phyloP scores from a whole-genome alignment of 1,284 basidiomycete genomes.

The Naganishia liquefaciens region DNA sequence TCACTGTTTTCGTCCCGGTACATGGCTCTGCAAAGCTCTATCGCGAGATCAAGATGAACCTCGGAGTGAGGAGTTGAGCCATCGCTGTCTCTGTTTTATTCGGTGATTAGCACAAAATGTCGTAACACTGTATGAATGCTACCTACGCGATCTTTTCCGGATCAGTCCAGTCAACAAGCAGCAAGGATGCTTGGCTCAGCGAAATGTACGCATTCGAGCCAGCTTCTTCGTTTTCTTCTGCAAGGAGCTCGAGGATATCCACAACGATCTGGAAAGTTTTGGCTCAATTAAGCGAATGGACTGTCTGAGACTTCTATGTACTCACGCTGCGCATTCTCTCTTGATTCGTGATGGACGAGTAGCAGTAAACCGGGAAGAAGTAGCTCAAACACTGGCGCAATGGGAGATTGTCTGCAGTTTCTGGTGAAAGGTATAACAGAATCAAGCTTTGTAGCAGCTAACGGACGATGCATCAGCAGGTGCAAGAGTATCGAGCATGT shows the following conservation, averaged over 20 bases:
- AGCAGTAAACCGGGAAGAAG: slow-evolving; percentile 93
- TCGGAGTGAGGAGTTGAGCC: slow-evolving; percentile 54
- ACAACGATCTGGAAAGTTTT: slow-evolving; percentile 66
- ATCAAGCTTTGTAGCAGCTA: slow-evolving; percentile 79
- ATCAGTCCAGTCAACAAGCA: slow-evolving; percentile 93
- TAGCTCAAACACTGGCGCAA: slow-evolving; percentile 91
- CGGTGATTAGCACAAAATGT: slow-evolving; percentile 12
- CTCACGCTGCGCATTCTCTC: slow-evolving; percentile 71
- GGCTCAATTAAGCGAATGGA: not conserved
- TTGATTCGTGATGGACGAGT: slow-evolving; percentile 79
- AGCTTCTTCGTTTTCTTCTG: slow-evolving; percentile 64
- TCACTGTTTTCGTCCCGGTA: slow-evolving; percentile 60
- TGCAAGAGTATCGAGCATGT: no score
- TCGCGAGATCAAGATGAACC: slow-evolving; percentile 76
- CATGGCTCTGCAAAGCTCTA: slow-evolving; percentile 67
- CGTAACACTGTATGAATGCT: not conserved
- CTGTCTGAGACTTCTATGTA: slow-evolving; percentile 20
- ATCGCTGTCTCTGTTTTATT: slow-evolving; percentile 46
- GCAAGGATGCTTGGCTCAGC: slow-evolving; percentile 74
- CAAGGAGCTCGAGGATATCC: slow-evolving; percentile 69
- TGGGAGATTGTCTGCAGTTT: slow-evolving; percentile 80
- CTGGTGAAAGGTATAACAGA: slow-evolving; percentile 81
- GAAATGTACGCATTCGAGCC: slow-evolving; percentile 79
- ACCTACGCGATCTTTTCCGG: slow-evolving; percentile 75
- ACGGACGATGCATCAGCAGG: not conserved